Conservation (phyloP, 768 basidiomycete genomes). For the Mycena galopus region DNA sequence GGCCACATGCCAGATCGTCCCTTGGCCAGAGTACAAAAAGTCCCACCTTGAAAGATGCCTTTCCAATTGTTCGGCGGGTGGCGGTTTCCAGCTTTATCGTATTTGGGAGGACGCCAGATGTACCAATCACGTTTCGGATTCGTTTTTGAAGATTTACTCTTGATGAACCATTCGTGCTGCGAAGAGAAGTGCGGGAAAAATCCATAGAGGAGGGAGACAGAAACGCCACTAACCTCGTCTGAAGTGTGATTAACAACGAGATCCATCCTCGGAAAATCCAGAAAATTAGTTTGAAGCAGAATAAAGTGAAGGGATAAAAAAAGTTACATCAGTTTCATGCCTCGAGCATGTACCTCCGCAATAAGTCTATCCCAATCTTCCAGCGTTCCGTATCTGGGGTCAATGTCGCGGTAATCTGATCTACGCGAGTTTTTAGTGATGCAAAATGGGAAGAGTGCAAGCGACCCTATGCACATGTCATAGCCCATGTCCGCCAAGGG, state of each 20-base stretch:
- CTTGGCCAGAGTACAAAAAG: neutral
- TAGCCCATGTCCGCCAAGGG: conserved; percentile 83
- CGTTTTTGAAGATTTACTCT: conserved; percentile 63
- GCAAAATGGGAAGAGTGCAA: too few species aligned
- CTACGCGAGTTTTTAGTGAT: conserved; percentile 46
- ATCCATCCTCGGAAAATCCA: conserved; percentile 78
- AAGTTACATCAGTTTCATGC: conserved; percentile 78
- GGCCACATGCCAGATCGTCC: neutral
- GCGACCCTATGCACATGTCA: conserved; percentile 60
- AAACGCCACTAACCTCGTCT: conserved; percentile 59
- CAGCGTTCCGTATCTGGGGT: conserved; percentile 74
- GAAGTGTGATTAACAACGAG: conserved; percentile 83
- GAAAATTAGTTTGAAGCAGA: neutral
- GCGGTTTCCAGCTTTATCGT: conserved; percentile 64
- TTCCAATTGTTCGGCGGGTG: conserved; percentile 83
- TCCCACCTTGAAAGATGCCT: conserved; percentile 71
- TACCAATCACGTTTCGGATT: conserved; percentile 82
- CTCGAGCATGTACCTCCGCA: conserved; percentile 66
- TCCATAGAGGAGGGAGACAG: too few species aligned
- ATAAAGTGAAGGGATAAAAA: neutral
- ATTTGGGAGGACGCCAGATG: conserved; percentile 75
- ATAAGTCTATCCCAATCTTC: conserved; percentile 72
- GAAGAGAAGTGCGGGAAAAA: too few species aligned
- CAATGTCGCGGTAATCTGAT: conserved; percentile 74
- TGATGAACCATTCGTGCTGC: conserved; percentile 80